Conservation (phyloP, 352 stramenopile genomes). For the Phytophthora boehmeriae region DNA sequence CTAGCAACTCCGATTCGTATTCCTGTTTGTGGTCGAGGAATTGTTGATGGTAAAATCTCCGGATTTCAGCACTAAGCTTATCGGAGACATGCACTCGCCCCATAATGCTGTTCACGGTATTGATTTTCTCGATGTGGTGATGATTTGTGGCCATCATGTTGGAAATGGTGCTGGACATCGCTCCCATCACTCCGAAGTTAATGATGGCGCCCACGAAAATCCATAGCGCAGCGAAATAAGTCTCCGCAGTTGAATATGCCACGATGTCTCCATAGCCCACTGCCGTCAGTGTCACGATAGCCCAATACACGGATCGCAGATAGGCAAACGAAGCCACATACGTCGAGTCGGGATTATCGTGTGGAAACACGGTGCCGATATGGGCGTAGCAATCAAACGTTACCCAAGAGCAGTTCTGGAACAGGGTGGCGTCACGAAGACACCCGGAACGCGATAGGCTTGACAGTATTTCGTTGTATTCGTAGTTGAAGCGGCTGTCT, state of each 20-base stretch:
- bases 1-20: constrained; percentile 58
- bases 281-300: constrained; percentile 62
- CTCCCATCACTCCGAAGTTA: constrained; percentile 70
- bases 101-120: constrained; percentile 60
- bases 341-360: constrained; percentile 17
- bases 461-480: not conserved
- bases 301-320: constrained; percentile 67
- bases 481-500: constrained; percentile 17
- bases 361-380: constrained; percentile 43
- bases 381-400: constrained; percentile 65
- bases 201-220: constrained; percentile 66
- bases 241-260: constrained; percentile 53
- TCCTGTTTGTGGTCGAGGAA: constrained; percentile 63
- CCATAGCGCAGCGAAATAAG: constrained; percentile 63
- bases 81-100: constrained; percentile 58
- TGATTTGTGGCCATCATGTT: constrained; percentile 56
- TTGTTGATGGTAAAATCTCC: constrained; percentile 71
- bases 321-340: constrained; percentile 66
- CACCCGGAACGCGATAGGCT: constrained; percentile 42
- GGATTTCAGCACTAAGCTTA: constrained; percentile 14
- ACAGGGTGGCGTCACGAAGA: constrained; percentile 36
- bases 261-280: constrained; percentile 53
- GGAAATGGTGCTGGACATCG: constrained; percentile 72
- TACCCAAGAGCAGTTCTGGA: constrained; percentile 71
- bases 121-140: constrained; percentile 61